These are phyloP conservation scores for Ustilago loliicola DNA, from an alignment of 1,284 basidiomycete genomes.

Conservation along the genomic window DNA sequence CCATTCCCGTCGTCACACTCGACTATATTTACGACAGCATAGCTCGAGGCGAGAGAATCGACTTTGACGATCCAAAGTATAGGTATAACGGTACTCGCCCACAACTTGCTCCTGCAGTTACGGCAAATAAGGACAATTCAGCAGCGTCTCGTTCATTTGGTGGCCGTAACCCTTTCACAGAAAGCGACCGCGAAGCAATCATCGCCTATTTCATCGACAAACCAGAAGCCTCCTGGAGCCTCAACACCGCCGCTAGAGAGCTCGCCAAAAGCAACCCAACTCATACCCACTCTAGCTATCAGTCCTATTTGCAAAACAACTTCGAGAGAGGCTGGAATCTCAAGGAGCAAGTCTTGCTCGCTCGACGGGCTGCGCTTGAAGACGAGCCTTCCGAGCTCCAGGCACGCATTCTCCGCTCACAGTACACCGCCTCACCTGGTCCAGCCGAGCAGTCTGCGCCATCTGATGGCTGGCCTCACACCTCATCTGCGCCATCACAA, in stretches of 20 bases:
- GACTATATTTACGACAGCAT: conserved; percentile 35
- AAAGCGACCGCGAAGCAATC: conserved; percentile 38
- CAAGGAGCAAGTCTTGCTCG: conserved; percentile 16
- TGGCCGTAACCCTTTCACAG: conserved; percentile 46
- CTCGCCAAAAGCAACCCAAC: conserved; percentile 34
- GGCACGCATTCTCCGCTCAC: conserved; percentile 37
- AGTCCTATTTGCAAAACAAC: conserved; percentile 52
- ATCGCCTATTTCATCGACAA: conserved; percentile 41
- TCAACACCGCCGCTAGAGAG: conserved; percentile 47
- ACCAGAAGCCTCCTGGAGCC: conserved; percentile 39
- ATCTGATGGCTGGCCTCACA: conserved; percentile 35
- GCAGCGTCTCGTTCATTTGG: conserved; percentile 11
- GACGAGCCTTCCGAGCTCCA: conserved; percentile 34
- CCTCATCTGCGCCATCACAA: neutral
- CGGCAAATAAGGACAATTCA: conserved; percentile 4
- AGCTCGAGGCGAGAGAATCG: conserved; percentile 17
- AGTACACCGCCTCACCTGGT: conserved; percentile 33
- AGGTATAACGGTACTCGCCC: conserved; percentile 19
- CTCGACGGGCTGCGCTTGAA: conserved; percentile 26
- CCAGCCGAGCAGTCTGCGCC: conserved; percentile 34
- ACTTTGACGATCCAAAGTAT: conserved; percentile 37
- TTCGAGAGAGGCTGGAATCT: conserved; percentile 47
- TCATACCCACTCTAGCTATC: conserved; percentile 54
- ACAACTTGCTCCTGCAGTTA: neutral
- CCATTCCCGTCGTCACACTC: conserved; percentile 41